Conservation (phyloP, 192 early-diverging fungal species). For the Coemansia sp. region DNA sequence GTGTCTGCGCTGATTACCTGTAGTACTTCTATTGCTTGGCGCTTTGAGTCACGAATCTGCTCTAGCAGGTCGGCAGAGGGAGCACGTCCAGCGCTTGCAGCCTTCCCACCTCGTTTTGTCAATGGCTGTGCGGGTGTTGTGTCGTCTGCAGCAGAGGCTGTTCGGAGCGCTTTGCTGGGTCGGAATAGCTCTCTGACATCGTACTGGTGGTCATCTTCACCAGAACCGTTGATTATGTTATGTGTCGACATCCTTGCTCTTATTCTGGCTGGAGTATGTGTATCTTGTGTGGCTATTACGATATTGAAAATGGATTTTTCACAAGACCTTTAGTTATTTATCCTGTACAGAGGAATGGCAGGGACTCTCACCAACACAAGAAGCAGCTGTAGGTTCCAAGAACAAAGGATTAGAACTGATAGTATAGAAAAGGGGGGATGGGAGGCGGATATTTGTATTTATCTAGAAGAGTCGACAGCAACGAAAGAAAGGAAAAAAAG, state of each 20-base stretch:
- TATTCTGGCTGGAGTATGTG: not conserved
- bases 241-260: slow-evolving; percentile 28
- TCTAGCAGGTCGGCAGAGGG: slow-evolving; percentile 10
- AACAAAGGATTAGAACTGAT: not conserved
- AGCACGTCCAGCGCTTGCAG: not conserved
- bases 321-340: not conserved
- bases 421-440: no score
- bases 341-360: no score
- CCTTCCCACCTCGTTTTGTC: not conserved
- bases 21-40: slow-evolving; percentile 42
- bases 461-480: not conserved
- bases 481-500: not conserved
- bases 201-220: slow-evolving; percentile 54
- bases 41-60: slow-evolving; percentile 40
- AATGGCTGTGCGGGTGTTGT: not conserved
- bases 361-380: no score
- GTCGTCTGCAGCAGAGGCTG: not conserved
- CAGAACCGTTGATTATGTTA: slow-evolving; percentile 19
- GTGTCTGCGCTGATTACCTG: slow-evolving; percentile 26
- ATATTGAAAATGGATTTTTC: no score
- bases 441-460: not conserved
- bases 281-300: no score
- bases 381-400: no score
- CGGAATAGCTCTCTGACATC: slow-evolving; percentile 40
- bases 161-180: slow-evolving; percentile 46